phyloP scores from a whole-genome alignment of 208 protist genomes.

The Trypanosoma conorhini region DNA sequence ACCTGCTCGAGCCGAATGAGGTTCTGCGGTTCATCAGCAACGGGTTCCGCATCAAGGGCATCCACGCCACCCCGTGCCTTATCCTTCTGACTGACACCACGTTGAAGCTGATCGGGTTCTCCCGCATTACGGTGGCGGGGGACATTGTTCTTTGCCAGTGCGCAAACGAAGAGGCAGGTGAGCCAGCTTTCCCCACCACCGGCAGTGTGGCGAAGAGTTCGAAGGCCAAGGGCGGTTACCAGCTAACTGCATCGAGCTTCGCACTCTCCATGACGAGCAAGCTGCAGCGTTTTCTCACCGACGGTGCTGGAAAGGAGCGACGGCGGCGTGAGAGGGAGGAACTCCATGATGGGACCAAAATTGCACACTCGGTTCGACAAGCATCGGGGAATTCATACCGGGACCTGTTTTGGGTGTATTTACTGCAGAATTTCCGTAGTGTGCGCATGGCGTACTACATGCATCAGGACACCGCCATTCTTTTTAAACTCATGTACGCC shows the following conservation, averaged over 20 bases:
- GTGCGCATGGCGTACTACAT: conserved; percentile 81
- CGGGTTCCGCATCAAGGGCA: conserved; percentile 84
- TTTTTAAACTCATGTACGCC: conserved; percentile 66
- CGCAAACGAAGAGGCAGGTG: conserved; percentile 17
- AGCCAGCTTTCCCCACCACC: conserved; percentile 5
- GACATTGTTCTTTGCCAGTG: conserved; percentile 83
- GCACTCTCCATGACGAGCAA: conserved; percentile 62
- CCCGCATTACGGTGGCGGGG: conserved; percentile 68
- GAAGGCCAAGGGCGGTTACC: conserved; percentile 13
- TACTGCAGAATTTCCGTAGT: conserved; percentile 44
- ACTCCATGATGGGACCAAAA: conserved; percentile 69
- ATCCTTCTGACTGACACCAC: conserved; percentile 72
- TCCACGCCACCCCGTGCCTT: conserved; percentile 83
- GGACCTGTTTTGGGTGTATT: conserved; percentile 78
- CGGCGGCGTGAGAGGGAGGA: conserved; percentile 25
- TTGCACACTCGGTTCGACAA: conserved; percentile 83
- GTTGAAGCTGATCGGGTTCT: conserved; percentile 74
- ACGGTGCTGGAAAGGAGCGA: conserved; percentile 22
- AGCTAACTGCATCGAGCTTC: conserved; percentile 40
- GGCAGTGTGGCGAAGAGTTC: background rate
- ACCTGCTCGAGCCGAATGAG: conserved; percentile 72
- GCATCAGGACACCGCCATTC: conserved; percentile 85
- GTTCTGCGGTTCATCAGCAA: conserved; percentile 85
- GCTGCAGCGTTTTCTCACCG: conserved; percentile 65
- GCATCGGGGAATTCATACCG: conserved; percentile 61